A percentile compares a stretch with the other conserved stretches of the same genome.
phyloP scores from a whole-genome alignment of 2,329 filamentous ascomycete genomes.

The Lachnellula suecica region DNA sequence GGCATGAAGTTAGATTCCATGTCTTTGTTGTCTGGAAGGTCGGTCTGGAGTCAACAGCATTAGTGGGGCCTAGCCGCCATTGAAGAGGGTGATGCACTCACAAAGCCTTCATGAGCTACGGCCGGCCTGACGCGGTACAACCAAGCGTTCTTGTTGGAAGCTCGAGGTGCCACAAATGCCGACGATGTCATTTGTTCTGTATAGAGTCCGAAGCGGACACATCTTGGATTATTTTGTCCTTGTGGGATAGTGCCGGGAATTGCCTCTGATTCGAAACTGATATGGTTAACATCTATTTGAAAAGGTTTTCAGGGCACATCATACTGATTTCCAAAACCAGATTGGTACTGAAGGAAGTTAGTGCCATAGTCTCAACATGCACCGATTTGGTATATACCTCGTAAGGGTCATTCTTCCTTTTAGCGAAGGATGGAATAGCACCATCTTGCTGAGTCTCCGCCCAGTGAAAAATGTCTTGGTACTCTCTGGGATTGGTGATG shows the following conservation, averaged over 20 bases:
- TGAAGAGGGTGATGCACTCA: neutral
- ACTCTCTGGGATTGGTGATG: slow-evolving; percentile 34
- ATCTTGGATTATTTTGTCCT: slow-evolving; percentile 42
- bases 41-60: slow-evolving; percentile 31
- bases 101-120: slow-evolving; percentile 37
- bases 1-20: slow-evolving; percentile 45
- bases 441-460: slow-evolving; percentile 60
- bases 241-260: slow-evolving; percentile 43
- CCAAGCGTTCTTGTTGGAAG: slow-evolving; percentile 37
- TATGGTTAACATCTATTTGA: neutral
- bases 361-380: slow-evolving; percentile 7
- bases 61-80: neutral
- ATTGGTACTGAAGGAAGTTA: slow-evolving; percentile 45
- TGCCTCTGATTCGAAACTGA: slow-evolving; percentile 40
- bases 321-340: slow-evolving; percentile 48
- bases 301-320: neutral
- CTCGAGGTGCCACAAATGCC: slow-evolving; percentile 42
- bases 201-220: slow-evolving; percentile 42
- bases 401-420: slow-evolving; percentile 53
- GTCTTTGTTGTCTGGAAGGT: slow-evolving; percentile 33
- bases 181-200: slow-evolving; percentile 45
- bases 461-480: slow-evolving; percentile 55
- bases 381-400: slow-evolving; percentile 36
- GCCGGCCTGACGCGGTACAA: slow-evolving; percentile 44
- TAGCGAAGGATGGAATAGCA: slow-evolving; percentile 51